Evolutionary conservation across 2,329 filamentous ascomycete species (phyloP), one percentile per base, ranked within the genome.

Genomic region (Teratosphaeria destructans): DNA sequence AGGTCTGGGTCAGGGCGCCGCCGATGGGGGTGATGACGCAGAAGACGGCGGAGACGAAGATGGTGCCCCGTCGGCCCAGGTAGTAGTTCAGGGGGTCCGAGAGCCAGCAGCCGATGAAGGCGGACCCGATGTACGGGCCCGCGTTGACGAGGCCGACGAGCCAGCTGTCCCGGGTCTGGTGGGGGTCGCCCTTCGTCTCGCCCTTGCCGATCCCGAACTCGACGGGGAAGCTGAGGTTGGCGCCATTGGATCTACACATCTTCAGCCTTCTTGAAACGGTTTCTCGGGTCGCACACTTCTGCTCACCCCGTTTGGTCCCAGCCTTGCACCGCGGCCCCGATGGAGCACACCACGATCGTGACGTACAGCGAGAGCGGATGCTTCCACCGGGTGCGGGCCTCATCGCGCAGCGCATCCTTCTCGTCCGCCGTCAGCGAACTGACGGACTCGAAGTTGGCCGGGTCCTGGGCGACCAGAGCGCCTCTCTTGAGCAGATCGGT

Each of bases 71-170:
- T 23, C 75, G 69, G 14, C 70, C 70, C n/a, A 70, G 55, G 58
- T 66, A 69, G 60, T 65, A 57, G 59, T 72, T 72, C 58, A 66
- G 12, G 12, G 65, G 63, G 56, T 67, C 86, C 1, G 84, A 85
- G 14, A 64, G 35, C 58, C 58, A 64, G 27, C 53, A 56, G 47
- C 53, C 57, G 52, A 59, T 52, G 57, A 63, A 39, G 12, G 52
- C 53, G 43, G 39, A 52, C 39, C 47, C 55, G 56, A 85, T 75
- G 58, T 85, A 82, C 0, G 81, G 76, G 55, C 75, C 79, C 26
- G 81, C 77, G 62, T 90, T 90, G 62, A 90, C 76, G 2, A 88
- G 73, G 53, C 87, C 87, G n/a, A 88, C 76, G 37, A 88, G 75
- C 77, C 82, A 84, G 19, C 76, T n/a, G 34, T 60, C 39, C n/a